Evolutionary conservation across 176 grass and related monocot species (phyloP).

Genomic region (Metroxylon sagu): DNA sequence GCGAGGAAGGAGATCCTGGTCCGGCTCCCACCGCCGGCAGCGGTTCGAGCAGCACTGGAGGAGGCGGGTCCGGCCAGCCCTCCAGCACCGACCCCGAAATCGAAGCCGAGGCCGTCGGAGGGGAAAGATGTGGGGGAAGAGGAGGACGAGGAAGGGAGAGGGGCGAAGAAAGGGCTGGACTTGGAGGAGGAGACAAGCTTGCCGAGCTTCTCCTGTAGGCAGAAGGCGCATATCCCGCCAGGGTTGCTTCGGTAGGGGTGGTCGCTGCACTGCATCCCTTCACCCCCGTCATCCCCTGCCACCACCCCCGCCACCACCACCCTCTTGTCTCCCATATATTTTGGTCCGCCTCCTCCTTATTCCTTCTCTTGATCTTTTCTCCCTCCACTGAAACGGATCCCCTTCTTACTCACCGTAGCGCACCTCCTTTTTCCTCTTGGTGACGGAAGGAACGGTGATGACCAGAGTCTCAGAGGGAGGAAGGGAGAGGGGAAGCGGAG

Average conservation of each 20-base stretch:
- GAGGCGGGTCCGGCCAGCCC: constrained; percentile 6
- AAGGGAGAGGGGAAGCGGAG: no score
- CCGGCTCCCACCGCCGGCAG: constrained; percentile 1
- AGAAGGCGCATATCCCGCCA: constrained; percentile 89
- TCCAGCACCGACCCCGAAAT: constrained; percentile 10
- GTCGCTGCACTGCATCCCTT: constrained; percentile 69
- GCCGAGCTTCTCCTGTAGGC: constrained; percentile 98
- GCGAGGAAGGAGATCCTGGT: background rate
- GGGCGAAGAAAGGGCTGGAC: constrained; percentile 63
- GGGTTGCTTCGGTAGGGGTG: constrained; percentile 71
- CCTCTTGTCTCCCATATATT: constrained; percentile 10
- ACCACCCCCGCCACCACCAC: constrained; percentile 4
- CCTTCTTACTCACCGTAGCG: no score
- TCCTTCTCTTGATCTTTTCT: constrained; percentile 5
- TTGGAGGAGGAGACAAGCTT: constrained; percentile 91
- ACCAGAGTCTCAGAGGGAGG: no score
- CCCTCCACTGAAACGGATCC: no score
- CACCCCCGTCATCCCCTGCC: constrained; percentile 19
- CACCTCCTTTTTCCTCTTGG: no score
- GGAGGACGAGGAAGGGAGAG: constrained; percentile 51
- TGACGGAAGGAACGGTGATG: no score
- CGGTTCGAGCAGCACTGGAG: constrained; percentile 1
- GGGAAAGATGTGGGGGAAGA: constrained; percentile 35
- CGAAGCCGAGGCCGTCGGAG: constrained; percentile 11
- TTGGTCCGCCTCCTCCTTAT: constrained; percentile 12